phyloP scores from a whole-genome alignment of 2,329 filamentous ascomycete species.

The Phaeosphaeria sp. region DNA sequence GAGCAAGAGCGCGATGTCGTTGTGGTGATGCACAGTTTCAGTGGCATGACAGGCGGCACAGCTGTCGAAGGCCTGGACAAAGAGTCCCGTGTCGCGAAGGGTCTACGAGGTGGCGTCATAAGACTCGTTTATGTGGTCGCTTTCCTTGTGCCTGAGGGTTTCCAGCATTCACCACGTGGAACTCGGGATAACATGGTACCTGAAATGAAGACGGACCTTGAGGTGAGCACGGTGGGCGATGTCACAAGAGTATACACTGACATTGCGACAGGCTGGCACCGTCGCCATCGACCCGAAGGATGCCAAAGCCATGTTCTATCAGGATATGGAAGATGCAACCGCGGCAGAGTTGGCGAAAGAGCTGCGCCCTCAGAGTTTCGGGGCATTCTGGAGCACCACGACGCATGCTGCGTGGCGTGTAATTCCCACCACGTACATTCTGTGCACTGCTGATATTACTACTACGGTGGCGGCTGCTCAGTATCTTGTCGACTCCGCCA shows the following conservation, averaged over 20 bases:
- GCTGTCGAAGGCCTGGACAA: conserved; percentile 13
- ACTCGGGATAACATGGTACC: conserved; percentile 1
- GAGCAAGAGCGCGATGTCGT: conserved; percentile 12
- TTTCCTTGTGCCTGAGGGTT: conserved; percentile 15
- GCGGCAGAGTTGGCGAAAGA: conserved; percentile 6
- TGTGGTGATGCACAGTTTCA: conserved; percentile 15
- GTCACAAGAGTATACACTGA: not conserved
- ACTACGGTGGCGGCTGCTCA: conserved; percentile 12
- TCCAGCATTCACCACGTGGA: conserved; percentile 8
- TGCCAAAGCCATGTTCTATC: conserved; percentile 16
- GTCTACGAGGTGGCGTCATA: conserved; percentile 14
- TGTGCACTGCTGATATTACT: conserved; percentile 10
- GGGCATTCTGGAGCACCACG: conserved; percentile 13
- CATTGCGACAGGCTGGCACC: conserved; percentile 4
- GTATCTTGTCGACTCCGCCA: conserved; percentile 14
- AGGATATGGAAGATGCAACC: conserved; percentile 7
- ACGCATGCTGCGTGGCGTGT: conserved; percentile 19
- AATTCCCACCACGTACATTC: conserved; percentile 19
- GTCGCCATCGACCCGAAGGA: conserved; percentile 5
- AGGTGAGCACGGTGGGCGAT: not conserved
- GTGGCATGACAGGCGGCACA: conserved; percentile 12
- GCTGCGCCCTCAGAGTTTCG: conserved; percentile 15
- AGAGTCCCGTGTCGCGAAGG: conserved; percentile 1
- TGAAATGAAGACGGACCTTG: conserved; percentile 13
- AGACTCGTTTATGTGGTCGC: conserved; percentile 14